Percentiles rank a stretch among this genome's conserved stretches.
Conservation (phyloP, 208 protist genomes). For the Trypanosoma lewisi region DNA sequence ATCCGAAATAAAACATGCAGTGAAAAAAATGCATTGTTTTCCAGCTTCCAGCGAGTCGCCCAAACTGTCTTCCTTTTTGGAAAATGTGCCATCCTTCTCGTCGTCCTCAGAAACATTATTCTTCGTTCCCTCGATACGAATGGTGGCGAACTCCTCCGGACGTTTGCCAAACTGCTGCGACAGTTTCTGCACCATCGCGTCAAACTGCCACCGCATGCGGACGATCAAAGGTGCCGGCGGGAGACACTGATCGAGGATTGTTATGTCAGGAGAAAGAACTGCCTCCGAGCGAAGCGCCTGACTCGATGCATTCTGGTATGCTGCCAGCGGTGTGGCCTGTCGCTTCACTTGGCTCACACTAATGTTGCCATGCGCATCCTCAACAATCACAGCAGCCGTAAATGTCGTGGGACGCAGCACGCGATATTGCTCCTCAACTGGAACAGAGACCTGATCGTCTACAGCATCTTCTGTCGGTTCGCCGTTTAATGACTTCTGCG, state of each 20-base stretch:
- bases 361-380: slow-evolving; percentile 43
- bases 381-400: slow-evolving; percentile 34
- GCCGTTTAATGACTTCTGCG: neutral
- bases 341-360: slow-evolving; percentile 35
- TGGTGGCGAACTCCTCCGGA: slow-evolving; percentile 16
- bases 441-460: neutral
- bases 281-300: slow-evolving; percentile 42
- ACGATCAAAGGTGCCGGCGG: slow-evolving; percentile 52
- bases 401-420: slow-evolving; percentile 35
- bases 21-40: slow-evolving; percentile 39
- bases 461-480: neutral
- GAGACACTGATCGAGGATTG: slow-evolving; percentile 25
- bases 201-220: slow-evolving; percentile 83
- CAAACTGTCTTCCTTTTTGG: neutral
- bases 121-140: slow-evolving; percentile 26
- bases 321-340: slow-evolving; percentile 50
- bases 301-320: slow-evolving; percentile 50
- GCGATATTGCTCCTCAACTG: slow-evolving; percentile 29
- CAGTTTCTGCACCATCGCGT: slow-evolving; percentile 54
- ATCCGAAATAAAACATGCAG: slow-evolving; percentile 38
- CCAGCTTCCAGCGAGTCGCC: neutral
- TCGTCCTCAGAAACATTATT: neutral
- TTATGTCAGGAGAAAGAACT: slow-evolving; percentile 13
- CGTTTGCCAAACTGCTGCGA: slow-evolving; percentile 20
- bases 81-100: neutral